A percentile compares a stretch with the other conserved stretches of the same genome.
Conservation (phyloP, 2,329 filamentous ascomycete species). For the Fusarium poae region DNA sequence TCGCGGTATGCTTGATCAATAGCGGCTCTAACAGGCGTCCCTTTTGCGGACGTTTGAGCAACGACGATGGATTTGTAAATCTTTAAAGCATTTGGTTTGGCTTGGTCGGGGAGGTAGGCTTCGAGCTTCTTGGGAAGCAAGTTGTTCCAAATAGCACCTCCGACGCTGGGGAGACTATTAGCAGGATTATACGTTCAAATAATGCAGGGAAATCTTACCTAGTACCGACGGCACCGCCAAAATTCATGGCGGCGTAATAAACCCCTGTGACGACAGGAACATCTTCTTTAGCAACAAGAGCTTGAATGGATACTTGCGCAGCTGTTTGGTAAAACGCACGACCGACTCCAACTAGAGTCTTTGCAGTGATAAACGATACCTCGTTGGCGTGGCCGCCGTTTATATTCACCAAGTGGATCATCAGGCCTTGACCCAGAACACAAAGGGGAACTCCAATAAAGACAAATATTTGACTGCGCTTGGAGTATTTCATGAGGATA, state of each 20-base stretch:
- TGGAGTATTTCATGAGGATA: conserved; percentile 55
- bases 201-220: conserved; percentile 18
- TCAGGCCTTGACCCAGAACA: conserved; percentile 53
- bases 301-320: conserved; percentile 51
- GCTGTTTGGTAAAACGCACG: conserved; percentile 51
- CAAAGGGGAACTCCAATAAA: conserved; percentile 50
- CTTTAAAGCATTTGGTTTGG: conserved; percentile 41
- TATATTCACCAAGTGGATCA: conserved; percentile 51
- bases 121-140: conserved; percentile 48
- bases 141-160: conserved; percentile 55
- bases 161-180: conserved; percentile 45
- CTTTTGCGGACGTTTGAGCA: conserved; percentile 45
- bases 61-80: conserved; percentile 51
- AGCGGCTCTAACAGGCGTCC: conserved; percentile 36
- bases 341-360: conserved; percentile 53
- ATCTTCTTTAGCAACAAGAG: conserved; percentile 51
- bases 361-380: conserved; percentile 53
- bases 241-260: conserved; percentile 54
- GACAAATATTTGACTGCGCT: conserved; percentile 52
- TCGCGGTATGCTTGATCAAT: conserved; percentile 49
- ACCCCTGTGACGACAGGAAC: conserved; percentile 55
- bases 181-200: accelerated
- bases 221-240: conserved; percentile 51
- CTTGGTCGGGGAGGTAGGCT: conserved; percentile 39
- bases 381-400: conserved; percentile 49